These are phyloP conservation scores for Dictyophora rubrovolvata DNA, from an alignment of 768 basidiomycete species.

Conservation along the genomic window DNA sequence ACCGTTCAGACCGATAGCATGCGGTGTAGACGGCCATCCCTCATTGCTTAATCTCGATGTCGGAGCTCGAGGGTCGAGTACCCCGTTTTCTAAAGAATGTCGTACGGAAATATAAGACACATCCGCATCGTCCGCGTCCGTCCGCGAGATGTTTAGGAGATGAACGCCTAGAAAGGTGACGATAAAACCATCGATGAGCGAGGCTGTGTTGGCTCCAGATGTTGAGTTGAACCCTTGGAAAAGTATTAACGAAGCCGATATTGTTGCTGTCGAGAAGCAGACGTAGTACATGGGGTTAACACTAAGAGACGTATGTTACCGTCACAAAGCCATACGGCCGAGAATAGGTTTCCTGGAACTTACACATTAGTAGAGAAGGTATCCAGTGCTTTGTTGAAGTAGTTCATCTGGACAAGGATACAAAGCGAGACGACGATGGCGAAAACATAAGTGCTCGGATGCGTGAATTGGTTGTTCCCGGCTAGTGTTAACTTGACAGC, in stretches of 20 bases:
- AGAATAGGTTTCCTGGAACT: conserved; percentile 21
- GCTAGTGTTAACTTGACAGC: conserved; percentile 89
- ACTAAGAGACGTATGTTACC: conserved; percentile 28
- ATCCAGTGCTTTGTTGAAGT: conserved; percentile 97
- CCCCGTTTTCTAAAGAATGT: conserved; percentile 47
- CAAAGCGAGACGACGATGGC: conserved; percentile 71
- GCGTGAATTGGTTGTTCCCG: conserved; percentile 91
- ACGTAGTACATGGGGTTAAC: conserved; percentile 99
- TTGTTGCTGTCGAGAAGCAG: conserved; percentile 88
- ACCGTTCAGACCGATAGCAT: conserved; percentile 25
- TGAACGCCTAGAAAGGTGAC: conserved; percentile 97
- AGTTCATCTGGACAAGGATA: conserved; percentile 90
- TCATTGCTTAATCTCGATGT: conserved; percentile 72
- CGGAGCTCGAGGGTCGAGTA: conserved; percentile 72
- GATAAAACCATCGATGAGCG: conserved; percentile 81
- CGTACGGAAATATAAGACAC: conserved; percentile 11
- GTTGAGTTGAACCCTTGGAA: conserved; percentile 97
- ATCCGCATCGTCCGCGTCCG: conserved; percentile 26
- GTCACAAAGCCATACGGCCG: background rate
- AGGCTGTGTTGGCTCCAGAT: conserved; percentile 69
- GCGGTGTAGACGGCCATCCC: conserved; percentile 46
- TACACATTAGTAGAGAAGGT: conserved; percentile 97
- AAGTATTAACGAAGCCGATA: conserved; percentile 88
- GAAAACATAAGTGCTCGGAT: conserved; percentile 95
- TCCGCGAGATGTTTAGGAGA: conserved; percentile 74